Base-by-base conservation (phyloP, 352 stramenopile species). In the Globisporangium carolinianum region DNA sequence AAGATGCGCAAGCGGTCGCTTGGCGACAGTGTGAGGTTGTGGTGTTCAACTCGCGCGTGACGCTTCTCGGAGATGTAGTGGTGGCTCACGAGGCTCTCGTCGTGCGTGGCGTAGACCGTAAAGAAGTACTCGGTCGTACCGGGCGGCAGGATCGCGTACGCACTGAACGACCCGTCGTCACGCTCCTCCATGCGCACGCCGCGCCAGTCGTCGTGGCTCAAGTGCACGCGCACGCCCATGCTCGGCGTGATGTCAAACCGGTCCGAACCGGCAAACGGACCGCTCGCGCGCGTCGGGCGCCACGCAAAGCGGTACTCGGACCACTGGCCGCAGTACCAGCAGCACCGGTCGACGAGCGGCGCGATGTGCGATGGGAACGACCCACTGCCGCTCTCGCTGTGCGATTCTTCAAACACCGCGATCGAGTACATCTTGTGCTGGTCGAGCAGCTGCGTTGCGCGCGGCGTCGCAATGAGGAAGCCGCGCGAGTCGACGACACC, bases 381-480 rank as follows among this genome's bases (percentile, higher is more conserved):
- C 24, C 75, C 76, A 3, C 55, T 73, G 6, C 79, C 83, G 50
- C 60, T 69, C 37, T 89, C 76, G 36, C 75, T 80, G 52, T 89
- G 82, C 17, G 75, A 66, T 41, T 86, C 76, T 49, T 92, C 79
- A 50, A 90, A 92, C 0, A 87, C 63, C 2, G 73, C 73, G 56
- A 92, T 86, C 14, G 77, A 86, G 60, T 78, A 88, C 59, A 81
- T 70, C 57, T 92, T 92, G 68, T 92, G 79, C 56, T 92, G 83
- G 45, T 89, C 73, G 1, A 73, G 65, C 15, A 92, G 66, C 51
- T 65, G 68, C 41, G 63, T 54, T 10, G 66, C 43, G 45, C 49
- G 71, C 36, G 62, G 64, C 55, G 78, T 85, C 2, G 78, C 67
- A 6, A 89, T 60, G 32, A 92, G 58, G 63, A 89, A 92, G 1